Conservation (phyloP, 1,284 basidiomycete species). For the Gomphus bonarii region DNA sequence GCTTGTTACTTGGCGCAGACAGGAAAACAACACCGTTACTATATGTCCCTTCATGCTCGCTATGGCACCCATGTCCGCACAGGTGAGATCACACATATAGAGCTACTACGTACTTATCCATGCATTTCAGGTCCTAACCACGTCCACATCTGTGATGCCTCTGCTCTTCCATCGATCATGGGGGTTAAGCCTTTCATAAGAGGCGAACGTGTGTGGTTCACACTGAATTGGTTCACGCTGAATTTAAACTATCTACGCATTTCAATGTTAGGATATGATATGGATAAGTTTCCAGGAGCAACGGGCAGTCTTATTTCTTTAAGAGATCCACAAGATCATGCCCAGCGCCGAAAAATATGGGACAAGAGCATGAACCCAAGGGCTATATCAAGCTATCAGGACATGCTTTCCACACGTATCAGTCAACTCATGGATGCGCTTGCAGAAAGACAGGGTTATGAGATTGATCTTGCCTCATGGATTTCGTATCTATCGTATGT, state of each 20-base stretch:
- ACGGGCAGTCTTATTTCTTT: not conserved
- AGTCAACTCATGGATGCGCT: slow-evolving; percentile 18
- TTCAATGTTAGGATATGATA: not conserved
- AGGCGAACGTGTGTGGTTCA: slow-evolving; percentile 1
- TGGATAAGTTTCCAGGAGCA: not conserved
- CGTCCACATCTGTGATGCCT: not conserved
- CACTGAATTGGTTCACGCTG: too few relatives aligned
- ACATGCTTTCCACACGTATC: slow-evolving; percentile 16
- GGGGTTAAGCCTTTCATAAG: not conserved
- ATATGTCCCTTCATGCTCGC: slow-evolving; percentile 20
- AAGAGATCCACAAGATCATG: slow-evolving; percentile 9
- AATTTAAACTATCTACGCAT: not conserved
- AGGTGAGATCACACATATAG: slow-evolving; percentile 7
- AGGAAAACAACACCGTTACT: slow-evolving; percentile 27
- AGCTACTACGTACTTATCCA: not conserved
- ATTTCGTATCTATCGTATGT: slow-evolving; percentile 21
- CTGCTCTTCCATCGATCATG: not conserved
- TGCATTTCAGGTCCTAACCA: not conserved
- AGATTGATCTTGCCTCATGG: slow-evolving; percentile 17
- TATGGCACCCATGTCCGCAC: slow-evolving; percentile 20
- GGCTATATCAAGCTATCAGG: slow-evolving; percentile 19
- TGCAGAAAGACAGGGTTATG: slow-evolving; percentile 12
- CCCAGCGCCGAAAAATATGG: slow-evolving; percentile 14
- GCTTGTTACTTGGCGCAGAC: slow-evolving; percentile 22
- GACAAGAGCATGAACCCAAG: slow-evolving; percentile 20